Conservation (phyloP, 108 stramenopile species). For the Asterionellopsis glacialis region DNA sequence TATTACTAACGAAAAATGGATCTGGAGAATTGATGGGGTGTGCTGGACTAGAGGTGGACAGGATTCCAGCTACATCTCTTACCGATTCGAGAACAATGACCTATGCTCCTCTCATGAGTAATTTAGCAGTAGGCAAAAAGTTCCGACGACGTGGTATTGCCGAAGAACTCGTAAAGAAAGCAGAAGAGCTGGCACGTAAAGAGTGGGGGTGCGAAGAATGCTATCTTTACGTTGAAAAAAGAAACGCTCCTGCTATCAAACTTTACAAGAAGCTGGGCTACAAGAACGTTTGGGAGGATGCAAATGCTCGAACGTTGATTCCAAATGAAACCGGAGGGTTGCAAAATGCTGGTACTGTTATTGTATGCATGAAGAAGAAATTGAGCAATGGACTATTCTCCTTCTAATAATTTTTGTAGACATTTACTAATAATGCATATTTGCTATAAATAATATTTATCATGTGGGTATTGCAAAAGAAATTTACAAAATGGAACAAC, state of each 20-base stretch:
- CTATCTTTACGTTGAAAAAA: conserved; percentile 75
- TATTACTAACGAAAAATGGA: conserved; percentile 21
- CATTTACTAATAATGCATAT: neutral
- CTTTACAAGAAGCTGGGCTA: conserved; percentile 81
- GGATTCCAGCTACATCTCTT: conserved; percentile 16
- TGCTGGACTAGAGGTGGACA: conserved; percentile 64
- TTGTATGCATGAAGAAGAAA: conserved; percentile 78
- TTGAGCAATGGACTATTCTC: conserved; percentile 27
- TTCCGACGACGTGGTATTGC: conserved; percentile 68
- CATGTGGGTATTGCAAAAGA: too few species aligned
- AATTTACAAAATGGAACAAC: too few species aligned
- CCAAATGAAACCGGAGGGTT: conserved; percentile 50
- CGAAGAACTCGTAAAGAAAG: conserved; percentile 56
- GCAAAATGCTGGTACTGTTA: conserved; percentile 36
- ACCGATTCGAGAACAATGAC: neutral
- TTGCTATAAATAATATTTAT: too few species aligned
- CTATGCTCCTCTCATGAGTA: conserved; percentile 65
- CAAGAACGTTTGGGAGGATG: conserved; percentile 57
- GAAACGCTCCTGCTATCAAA: conserved; percentile 59
- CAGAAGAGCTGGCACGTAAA: conserved; percentile 51
- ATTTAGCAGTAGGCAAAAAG: conserved; percentile 58
- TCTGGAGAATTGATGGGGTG: conserved; percentile 49
- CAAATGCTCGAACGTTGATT: conserved; percentile 58
- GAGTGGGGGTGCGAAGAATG: conserved; percentile 70
- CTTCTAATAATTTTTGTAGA: conserved; percentile 12